Conservation (phyloP, 2,329 filamentous ascomycete species). For the Dactylonectria macrodidyma region DNA sequence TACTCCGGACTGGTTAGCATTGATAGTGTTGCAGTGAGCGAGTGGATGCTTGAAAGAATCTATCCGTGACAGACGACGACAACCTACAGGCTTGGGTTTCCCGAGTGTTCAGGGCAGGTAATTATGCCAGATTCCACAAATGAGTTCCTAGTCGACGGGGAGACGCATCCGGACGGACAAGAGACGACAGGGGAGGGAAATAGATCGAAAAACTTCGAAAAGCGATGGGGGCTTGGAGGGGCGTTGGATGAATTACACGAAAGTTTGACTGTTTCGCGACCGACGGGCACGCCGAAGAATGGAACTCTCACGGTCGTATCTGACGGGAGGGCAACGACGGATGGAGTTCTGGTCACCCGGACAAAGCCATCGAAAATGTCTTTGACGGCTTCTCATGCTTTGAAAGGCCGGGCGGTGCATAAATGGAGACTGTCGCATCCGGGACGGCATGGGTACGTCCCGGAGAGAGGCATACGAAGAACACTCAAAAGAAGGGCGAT, state of each 20-base stretch:
- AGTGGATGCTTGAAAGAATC: not conserved
- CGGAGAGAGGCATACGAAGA: constrained; percentile 14
- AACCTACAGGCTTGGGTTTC: not conserved
- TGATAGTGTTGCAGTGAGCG: too few species aligned
- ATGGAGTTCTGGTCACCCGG: not conserved
- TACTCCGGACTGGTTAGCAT: not conserved
- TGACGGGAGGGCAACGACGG: not conserved
- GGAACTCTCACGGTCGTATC: not conserved
- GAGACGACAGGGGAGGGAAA: constrained; percentile 30
- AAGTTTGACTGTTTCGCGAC: constrained; percentile 27
- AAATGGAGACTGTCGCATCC: constrained; percentile 28
- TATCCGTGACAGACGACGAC: not conserved
- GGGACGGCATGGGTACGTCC: constrained; percentile 27
- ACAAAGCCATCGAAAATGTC: not conserved
- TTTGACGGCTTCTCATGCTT: not conserved
- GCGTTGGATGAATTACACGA: not conserved
- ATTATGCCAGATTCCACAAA: constrained; percentile 22
- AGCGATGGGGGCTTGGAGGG: not conserved
- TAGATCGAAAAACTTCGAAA: constrained; percentile 13
- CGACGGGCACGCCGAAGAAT: constrained; percentile 20
- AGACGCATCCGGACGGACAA: constrained; percentile 38
- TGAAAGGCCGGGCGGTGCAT: constrained; percentile 15
- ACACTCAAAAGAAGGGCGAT: not conserved
- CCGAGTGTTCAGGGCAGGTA: constrained; percentile 15
- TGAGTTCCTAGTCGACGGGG: constrained; percentile 37